Base-by-base conservation (phyloP, 768 basidiomycete species). In the Asterophora parasitica region DNA sequence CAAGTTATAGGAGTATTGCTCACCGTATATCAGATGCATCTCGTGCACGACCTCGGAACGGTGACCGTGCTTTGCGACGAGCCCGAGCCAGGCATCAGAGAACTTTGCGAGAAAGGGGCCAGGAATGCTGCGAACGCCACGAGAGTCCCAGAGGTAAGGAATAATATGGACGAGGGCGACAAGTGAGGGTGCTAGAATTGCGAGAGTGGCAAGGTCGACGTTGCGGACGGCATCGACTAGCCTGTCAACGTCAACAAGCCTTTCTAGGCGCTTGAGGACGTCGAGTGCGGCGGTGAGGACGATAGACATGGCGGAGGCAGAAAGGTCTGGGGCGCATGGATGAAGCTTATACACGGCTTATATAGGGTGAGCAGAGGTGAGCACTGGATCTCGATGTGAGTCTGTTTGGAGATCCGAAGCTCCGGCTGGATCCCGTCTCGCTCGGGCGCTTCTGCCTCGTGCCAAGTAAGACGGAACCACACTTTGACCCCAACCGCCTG, bases 1-100 rank as follows among this genome's bases (percentile, higher is more conserved):
- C n/a, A n/a, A 23, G 23, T 6, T 23, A 23, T 23, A 23, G 23
- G 23, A 10, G 15, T 1, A 42, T 13, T 11, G 49, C 74, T 44
- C 58, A 84, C 91, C 91, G 49, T 90, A 78, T 70, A 79, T 82
- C 61, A 73, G 60, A 60, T 94, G 91, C 58, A 86, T 65, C 43
- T 77, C 60, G 58, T 94, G 88, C 3, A 94, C 81, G 10, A 73
- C 64, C 56, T 89, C 83, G 7, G 82, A 88, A 37, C 90, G 79
- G 53, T 87, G 83, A 1, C 90, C 89, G n/a, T 73, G 65, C 37
- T 80, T 80, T 28, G 74, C 68, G 28, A 81, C 70, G 56, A 71
- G 76, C 32, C 81, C 86, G 13, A 93, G 67, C 88, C 89, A 92
- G 2, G 76, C 51, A 59, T 87, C 82, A 8, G 83, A 78, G 58